These are phyloP conservation scores for Tetrahymena borealis DNA, from an alignment of 73 alveolate genomes.

Conservation along the genomic window DNA sequence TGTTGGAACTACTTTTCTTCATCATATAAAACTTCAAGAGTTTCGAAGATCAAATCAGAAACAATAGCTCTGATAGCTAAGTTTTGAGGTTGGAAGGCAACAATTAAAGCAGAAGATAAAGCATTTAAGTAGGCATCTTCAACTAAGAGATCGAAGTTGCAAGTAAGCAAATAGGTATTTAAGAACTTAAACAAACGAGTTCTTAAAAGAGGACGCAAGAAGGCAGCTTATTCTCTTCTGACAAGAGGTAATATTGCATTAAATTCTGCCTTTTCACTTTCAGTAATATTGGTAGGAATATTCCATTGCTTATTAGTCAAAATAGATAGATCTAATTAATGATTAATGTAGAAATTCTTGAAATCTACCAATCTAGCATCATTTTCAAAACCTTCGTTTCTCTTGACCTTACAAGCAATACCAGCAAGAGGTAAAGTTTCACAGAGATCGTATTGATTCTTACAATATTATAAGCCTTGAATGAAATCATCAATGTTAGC, in stretches of 20 bases:
- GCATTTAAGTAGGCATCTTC: conserved; percentile 26
- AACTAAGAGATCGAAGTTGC: conserved; percentile 15
- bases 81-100: background rate
- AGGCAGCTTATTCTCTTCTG: conserved; percentile 1
- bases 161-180: conserved; percentile 22
- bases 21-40: conserved; percentile 14
- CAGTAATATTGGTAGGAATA: conserved; percentile 3
- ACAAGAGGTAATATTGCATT: conserved; percentile 17
- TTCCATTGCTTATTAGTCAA: conserved; percentile 8
- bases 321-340: conserved; percentile 3
- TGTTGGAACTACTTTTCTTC: conserved; percentile 17
- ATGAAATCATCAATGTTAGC: background rate
- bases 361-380: conserved; percentile 17
- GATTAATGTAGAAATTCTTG: background rate
- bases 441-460: conserved; percentile 25
- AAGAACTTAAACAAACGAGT: conserved; percentile 20
- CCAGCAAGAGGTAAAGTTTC: conserved; percentile 33
- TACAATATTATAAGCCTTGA: background rate
- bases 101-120: conserved; percentile 14
- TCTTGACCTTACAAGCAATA: conserved; percentile 12
- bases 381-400: conserved; percentile 14
- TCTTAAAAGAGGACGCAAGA: conserved; percentile 23
- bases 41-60: conserved; percentile 9
- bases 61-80: background rate
- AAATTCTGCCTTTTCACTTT: conserved; percentile 3